Conservation (phyloP, 2,329 filamentous ascomycete genomes). For the Pseudocercospora crystallina region DNA sequence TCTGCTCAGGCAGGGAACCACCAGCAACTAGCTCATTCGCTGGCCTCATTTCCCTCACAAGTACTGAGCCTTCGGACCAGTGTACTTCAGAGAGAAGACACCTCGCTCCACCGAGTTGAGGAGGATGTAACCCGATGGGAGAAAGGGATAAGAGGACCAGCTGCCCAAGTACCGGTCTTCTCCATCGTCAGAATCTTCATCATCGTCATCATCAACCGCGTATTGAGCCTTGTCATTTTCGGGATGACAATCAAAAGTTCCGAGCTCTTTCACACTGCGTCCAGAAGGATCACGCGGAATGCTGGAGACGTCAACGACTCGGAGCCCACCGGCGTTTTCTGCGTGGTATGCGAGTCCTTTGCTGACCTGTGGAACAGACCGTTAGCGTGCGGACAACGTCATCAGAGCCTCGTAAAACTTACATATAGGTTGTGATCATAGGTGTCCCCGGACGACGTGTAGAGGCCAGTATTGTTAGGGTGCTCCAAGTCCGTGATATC, state of each 20-base stretch:
- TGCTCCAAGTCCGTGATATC: conserved; percentile 14
- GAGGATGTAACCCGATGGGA: conserved; percentile 49
- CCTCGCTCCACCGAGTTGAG: conserved; percentile 55
- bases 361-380: too few species aligned
- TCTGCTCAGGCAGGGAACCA: too few species aligned
- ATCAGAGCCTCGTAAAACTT: too few species aligned
- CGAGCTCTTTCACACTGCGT: conserved; percentile 45
- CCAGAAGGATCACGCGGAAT: conserved; percentile 46
- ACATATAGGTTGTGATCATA: conserved; percentile 46
- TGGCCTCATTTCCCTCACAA: too few species aligned
- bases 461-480: conserved; percentile 42
- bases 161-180: too few species aligned
- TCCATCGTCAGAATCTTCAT: too few species aligned
- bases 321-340: conserved; percentile 39
- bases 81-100: conserved; percentile 10
- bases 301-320: conserved; percentile 37
- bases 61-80: too few species aligned
- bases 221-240: conserved; percentile 37
- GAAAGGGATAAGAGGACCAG: conserved; percentile 54
- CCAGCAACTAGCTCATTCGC: too few species aligned
- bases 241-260: conserved; percentile 53
- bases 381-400: too few species aligned
- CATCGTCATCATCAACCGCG: conserved; percentile 1
- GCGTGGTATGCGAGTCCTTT: conserved; percentile 38
- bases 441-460: conserved; percentile 30